Percentiles rank a stretch among this genome's conserved stretches.
Evolutionary conservation across 108 stramenopile species (phyloP).

Genomic region (Nannochloropsis gaditana): DNA sequence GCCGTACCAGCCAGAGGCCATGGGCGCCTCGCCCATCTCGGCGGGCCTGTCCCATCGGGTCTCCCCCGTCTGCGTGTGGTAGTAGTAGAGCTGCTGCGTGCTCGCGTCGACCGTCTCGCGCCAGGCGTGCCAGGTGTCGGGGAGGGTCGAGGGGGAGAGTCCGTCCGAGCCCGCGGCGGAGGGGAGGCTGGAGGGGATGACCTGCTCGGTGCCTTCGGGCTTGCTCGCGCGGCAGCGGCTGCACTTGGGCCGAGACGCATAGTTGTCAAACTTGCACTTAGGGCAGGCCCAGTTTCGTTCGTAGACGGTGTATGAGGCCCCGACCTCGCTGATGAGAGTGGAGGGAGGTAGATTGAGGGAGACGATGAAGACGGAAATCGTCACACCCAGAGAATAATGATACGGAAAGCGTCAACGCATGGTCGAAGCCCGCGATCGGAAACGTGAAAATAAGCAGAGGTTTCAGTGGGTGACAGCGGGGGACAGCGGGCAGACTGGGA

Average conservation of each 20-base stretch:
- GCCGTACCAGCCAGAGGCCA: slow-evolving; percentile 56
- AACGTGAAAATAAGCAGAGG: no score
- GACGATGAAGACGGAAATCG: no score
- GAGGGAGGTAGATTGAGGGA: not conserved
- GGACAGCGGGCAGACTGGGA: no score
- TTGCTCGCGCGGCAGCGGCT: slow-evolving; percentile 40
- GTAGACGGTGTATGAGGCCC: slow-evolving; percentile 47
- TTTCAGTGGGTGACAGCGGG: no score
- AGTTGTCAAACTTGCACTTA: slow-evolving; percentile 41
- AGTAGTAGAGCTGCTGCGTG: slow-evolving; percentile 53
- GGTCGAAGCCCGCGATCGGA: no score
- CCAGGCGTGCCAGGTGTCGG: slow-evolving; percentile 35
- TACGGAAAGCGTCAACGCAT: no score
- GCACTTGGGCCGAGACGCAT: slow-evolving; percentile 24
- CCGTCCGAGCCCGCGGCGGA: not conserved
- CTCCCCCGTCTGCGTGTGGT: slow-evolving; percentile 45
- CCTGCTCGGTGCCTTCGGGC: slow-evolving; percentile 18
- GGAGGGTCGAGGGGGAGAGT: not conserved
- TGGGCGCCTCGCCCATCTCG: slow-evolving; percentile 52
- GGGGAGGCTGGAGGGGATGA: not conserved
- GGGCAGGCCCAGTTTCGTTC: slow-evolving; percentile 44
- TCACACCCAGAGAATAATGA: no score
- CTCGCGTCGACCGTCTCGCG: slow-evolving; percentile 47
- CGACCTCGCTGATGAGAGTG: slow-evolving; percentile 22
- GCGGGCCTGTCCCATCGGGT: slow-evolving; percentile 50